Evolutionary conservation across 139 green algal species (phyloP).

Genomic region (Auxenochlorella pyrenoidosa): DNA sequence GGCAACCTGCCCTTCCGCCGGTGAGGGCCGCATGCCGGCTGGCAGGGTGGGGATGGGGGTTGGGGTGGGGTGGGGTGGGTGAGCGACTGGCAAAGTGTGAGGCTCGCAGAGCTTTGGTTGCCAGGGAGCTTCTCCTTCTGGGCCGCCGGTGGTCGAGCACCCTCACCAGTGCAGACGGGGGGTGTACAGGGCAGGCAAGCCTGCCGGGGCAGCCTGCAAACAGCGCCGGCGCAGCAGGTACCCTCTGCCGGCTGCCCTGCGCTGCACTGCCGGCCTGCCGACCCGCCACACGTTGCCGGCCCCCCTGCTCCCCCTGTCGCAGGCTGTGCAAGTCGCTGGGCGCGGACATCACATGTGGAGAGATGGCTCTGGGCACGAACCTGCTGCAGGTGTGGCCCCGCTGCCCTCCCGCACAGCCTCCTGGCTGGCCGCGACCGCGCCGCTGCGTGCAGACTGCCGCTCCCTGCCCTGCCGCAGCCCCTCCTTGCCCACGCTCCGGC

Average conservation of each 20-base stretch:
- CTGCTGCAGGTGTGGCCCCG: conserved; percentile 68
- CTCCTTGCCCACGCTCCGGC: background rate
- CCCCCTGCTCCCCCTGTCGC: background rate
- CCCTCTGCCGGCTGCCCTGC: no score
- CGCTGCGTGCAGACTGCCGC: no score
- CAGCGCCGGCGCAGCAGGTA: no score
- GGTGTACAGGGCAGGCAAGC: no score
- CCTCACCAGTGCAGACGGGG: no score
- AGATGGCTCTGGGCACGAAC: conserved; percentile 98
- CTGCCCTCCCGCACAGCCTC: background rate
- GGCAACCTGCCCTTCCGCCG: conserved; percentile 96
- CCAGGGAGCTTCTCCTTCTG: no score
- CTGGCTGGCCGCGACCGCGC: no score
- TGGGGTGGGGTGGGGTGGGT: background rate
- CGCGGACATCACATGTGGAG: conserved; percentile 91
- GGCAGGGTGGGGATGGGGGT: background rate
- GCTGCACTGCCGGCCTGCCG: no score
- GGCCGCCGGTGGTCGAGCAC: no score
- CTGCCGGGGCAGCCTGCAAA: no score
- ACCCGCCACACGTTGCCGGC: background rate
- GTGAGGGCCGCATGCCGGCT: background rate
- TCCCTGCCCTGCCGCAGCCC: background rate
- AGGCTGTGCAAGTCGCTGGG: conserved; percentile 90
- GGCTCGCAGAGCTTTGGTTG: no score
- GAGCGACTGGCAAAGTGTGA: no score